Evolutionary conservation across 2,329 filamentous ascomycete species (phyloP).

Genomic region (Geosmithia morbida): DNA sequence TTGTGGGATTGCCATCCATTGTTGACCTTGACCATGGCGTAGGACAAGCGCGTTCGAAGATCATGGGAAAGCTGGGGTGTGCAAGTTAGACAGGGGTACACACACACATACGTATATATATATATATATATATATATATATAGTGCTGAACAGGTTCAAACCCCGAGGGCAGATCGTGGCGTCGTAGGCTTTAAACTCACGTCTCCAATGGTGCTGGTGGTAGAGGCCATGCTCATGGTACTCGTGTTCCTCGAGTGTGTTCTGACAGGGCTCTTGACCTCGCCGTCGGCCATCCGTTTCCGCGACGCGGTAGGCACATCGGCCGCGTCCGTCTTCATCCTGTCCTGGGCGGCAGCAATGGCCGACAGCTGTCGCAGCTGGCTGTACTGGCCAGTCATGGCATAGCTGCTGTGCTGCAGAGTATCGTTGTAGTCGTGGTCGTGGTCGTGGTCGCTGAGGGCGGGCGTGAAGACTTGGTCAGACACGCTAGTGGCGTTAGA

Average conservation of each 20-base stretch:
- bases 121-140: too few relatives aligned
- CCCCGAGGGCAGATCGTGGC: neutral
- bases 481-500: constrained; percentile 11
- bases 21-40: constrained; percentile 88
- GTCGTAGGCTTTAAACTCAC: constrained; percentile 28
- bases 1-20: constrained; percentile 74
- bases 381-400: constrained; percentile 35
- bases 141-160: neutral
- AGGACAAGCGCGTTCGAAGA: constrained; percentile 71
- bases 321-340: constrained; percentile 23
- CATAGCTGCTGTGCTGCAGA: neutral
- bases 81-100: constrained; percentile 4
- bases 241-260: constrained; percentile 62
- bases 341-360: constrained; percentile 38
- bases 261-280: constrained; percentile 47
- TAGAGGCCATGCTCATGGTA: constrained; percentile 44
- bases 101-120: too few relatives aligned
- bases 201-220: constrained; percentile 62
- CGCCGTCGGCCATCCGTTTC: constrained; percentile 67
- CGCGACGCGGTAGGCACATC: constrained; percentile 25
- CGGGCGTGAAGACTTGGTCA: constrained; percentile 13
- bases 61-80: constrained; percentile 53
- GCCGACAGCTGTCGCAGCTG: constrained; percentile 45
- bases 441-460: constrained; percentile 1
- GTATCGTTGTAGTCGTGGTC: constrained; percentile 13